These are phyloP conservation scores for Amanita muscaria DNA, from an alignment of 768 basidiomycete species.

Conservation along the genomic window DNA sequence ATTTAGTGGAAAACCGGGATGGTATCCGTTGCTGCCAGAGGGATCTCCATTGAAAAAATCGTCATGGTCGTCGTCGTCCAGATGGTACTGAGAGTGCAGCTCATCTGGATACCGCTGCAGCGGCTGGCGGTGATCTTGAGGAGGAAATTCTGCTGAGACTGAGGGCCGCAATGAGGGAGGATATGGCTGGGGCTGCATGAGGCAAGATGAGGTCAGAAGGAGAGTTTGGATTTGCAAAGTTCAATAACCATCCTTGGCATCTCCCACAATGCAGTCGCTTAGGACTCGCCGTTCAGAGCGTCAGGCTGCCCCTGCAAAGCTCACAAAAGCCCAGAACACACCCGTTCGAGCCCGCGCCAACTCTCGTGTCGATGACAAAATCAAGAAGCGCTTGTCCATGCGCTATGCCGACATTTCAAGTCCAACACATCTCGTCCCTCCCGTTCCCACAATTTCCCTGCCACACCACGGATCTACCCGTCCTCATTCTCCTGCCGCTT, in stretches of 20 bases:
- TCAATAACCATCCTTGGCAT: too few species aligned
- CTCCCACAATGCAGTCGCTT: conserved; percentile 41
- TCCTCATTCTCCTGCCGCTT: conserved; percentile 16
- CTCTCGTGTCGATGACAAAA: conserved; percentile 73
- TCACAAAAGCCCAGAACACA: conserved; percentile 23
- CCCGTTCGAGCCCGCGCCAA: conserved; percentile 37
- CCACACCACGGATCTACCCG: conserved; percentile 29
- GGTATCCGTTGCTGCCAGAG: conserved; percentile 17
- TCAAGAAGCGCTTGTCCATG: conserved; percentile 94
- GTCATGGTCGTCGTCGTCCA: conserved; percentile 35
- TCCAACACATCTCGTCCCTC: conserved; percentile 49
- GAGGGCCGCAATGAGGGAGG: conserved; percentile 5
- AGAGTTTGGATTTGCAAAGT: background rate
- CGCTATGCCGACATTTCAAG: conserved; percentile 82
- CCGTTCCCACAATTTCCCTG: conserved; percentile 39
- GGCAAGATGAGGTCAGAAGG: conserved; percentile 9
- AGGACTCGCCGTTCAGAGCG: conserved; percentile 44
- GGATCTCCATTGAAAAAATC: conserved; percentile 37
- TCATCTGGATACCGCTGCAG: conserved; percentile 14
- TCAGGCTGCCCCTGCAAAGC: conserved; percentile 24
- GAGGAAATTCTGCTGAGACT: background rate
- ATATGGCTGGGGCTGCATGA: conserved; percentile 10
- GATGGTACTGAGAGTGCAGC: conserved; percentile 27
- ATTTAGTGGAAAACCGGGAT: conserved; percentile 24
- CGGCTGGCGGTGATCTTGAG: background rate